Percentiles rank a stretch among this genome's conserved stretches.
Conservation (phyloP, 2,329 filamentous ascomycete species). For the Calonectria leucothoes region DNA sequence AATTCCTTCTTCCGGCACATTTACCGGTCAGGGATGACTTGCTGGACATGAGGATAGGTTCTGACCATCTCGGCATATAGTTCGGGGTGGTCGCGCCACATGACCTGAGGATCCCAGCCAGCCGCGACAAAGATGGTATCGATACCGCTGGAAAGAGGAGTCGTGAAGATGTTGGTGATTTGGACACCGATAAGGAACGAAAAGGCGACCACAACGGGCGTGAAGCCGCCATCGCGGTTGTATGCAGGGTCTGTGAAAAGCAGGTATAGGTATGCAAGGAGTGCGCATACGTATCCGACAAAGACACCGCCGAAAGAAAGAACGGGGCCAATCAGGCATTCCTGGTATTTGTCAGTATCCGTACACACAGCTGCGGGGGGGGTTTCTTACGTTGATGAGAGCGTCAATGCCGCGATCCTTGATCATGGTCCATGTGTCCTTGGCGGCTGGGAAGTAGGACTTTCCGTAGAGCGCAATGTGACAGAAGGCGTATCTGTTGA, state of each 20-base stretch:
- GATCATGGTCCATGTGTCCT: slow-evolving; percentile 92
- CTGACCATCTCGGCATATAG: slow-evolving; percentile 82
- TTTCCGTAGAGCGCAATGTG: slow-evolving; percentile 96
- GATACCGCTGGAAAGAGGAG: slow-evolving; percentile 87
- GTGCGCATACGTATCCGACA: slow-evolving; percentile 83
- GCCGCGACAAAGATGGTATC: slow-evolving; percentile 91
- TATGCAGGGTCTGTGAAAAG: slow-evolving; percentile 84
- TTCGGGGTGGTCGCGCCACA: slow-evolving; percentile 84
- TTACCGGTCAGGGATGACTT: slow-evolving; percentile 67
- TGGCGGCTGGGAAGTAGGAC: slow-evolving; percentile 85
- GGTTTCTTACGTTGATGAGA: slow-evolving; percentile 73
- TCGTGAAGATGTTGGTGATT: slow-evolving; percentile 89
- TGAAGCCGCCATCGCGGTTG: slow-evolving; percentile 76
- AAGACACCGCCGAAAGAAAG: slow-evolving; percentile 84
- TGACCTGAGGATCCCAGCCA: slow-evolving; percentile 76
- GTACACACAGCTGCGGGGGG: accelerated
- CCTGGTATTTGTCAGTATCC: slow-evolving; percentile 50
- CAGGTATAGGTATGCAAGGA: slow-evolving; percentile 90
- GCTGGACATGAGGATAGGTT: slow-evolving; percentile 86
- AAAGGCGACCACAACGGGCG: slow-evolving; percentile 83
- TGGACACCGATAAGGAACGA: slow-evolving; percentile 91
- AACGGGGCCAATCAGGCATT: slow-evolving; percentile 83
- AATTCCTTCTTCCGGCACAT: neutral
- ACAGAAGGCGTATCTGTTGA: slow-evolving; percentile 93
- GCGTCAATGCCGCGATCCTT: slow-evolving; percentile 92